phyloP scores from a whole-genome alignment of 768 basidiomycete species.

The Mycena alexandri region DNA sequence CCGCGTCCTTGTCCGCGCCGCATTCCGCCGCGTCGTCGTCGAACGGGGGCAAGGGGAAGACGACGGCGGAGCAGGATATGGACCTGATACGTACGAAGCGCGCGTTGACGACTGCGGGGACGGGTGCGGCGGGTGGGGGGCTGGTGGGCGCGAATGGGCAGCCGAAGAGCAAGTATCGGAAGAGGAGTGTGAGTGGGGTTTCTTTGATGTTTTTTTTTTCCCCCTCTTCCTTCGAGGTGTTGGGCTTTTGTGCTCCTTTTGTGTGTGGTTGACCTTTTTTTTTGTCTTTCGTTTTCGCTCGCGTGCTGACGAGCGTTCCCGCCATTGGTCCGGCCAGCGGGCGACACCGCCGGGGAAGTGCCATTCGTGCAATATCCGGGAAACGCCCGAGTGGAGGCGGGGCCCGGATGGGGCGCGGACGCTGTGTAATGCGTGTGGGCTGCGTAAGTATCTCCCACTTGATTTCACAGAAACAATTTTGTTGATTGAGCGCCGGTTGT shows the following conservation, averaged over 20 bases:
- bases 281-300: constrained; percentile 21
- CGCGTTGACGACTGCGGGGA: constrained; percentile 65
- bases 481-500: constrained; percentile 4
- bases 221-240: too few species aligned
- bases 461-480: neutral
- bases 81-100: constrained; percentile 86
- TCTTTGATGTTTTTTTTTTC: neutral
- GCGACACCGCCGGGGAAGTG: constrained; percentile 90
- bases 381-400: constrained; percentile 90
- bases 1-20: constrained; percentile 32
- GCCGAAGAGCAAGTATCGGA: constrained; percentile 85
- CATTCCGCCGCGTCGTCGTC: neutral
- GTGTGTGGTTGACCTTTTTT: constrained; percentile 8
- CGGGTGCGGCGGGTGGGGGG: constrained; percentile 52
- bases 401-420: constrained; percentile 89
- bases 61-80: constrained; percentile 88
- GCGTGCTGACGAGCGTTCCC: constrained; percentile 41
- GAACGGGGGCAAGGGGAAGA: constrained; percentile 45
- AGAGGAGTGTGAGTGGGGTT: constrained; percentile 78
- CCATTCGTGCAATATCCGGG: constrained; percentile 88
- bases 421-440: constrained; percentile 86
- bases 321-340: constrained; percentile 65
- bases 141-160: constrained; percentile 60
- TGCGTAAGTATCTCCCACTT: constrained; percentile 68
- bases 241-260: neutral